Evolutionary conservation across 2,329 filamentous ascomycete genomes (phyloP).

Genomic region (Grosmannia clavigera): DNA sequence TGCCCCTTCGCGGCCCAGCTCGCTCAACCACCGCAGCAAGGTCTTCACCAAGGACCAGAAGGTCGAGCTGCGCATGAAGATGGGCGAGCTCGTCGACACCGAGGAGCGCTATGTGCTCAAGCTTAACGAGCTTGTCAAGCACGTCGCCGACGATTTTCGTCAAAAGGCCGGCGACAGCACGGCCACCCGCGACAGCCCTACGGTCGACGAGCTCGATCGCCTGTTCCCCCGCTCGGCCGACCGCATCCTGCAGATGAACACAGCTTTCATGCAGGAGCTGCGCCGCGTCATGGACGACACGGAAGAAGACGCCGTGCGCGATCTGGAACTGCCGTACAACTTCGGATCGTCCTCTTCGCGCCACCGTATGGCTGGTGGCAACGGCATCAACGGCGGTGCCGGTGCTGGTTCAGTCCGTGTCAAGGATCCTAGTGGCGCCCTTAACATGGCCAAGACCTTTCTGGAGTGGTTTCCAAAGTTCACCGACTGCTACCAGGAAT

Average conservation of each 20-base stretch:
- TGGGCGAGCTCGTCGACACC: conserved; percentile 83
- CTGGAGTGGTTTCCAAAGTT: conserved; percentile 91
- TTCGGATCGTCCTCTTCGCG: conserved; percentile 18
- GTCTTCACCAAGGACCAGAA: conserved; percentile 74
- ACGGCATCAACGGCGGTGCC: conserved; percentile 25
- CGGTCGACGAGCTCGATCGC: conserved; percentile 56
- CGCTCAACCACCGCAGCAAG: conserved; percentile 58
- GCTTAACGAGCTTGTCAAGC: conserved; percentile 68
- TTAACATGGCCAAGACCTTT: conserved; percentile 67
- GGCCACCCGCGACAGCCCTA: conserved; percentile 55
- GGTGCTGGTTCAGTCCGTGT: conserved; percentile 29
- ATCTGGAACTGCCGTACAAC: conserved; percentile 48
- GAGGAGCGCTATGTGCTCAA: conserved; percentile 91
- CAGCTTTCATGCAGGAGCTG: conserved; percentile 66
- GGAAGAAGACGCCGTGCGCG: conserved; percentile 64
- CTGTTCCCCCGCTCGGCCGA: conserved; percentile 75
- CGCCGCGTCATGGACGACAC: conserved; percentile 68
- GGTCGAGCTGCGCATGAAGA: conserved; percentile 70
- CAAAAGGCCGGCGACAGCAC: conserved; percentile 49
- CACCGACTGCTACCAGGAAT: conserved; percentile 80
- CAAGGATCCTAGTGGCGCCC: conserved; percentile 65
- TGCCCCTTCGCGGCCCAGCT: conserved; percentile 75
- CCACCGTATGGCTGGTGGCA: conserved; percentile 14
- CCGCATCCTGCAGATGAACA: conserved; percentile 69
- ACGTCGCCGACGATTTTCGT: conserved; percentile 70